Conservation (phyloP, 2,329 filamentous ascomycete species). For the Eutypella sp. region DNA sequence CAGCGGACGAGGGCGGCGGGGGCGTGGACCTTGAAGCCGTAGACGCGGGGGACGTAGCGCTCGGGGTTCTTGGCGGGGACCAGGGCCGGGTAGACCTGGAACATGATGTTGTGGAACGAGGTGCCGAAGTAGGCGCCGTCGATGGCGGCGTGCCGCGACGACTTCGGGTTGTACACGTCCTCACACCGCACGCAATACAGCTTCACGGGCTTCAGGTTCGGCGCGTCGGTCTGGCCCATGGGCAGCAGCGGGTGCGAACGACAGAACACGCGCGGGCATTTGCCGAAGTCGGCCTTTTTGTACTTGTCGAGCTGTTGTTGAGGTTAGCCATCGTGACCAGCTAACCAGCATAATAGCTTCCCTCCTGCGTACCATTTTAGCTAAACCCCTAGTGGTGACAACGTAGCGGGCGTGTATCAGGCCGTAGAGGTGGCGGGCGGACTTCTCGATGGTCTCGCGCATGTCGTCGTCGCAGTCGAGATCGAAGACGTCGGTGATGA, state of each 20-base stretch:
- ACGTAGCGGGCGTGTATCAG: conserved; percentile 95
- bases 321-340: not conserved
- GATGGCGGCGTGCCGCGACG: conserved; percentile 84
- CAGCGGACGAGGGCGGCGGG: conserved; percentile 82
- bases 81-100: conserved; percentile 93
- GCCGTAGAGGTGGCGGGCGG: conserved; percentile 89
- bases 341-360: not conserved
- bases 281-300: conserved; percentile 96
- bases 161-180: conserved; percentile 98
- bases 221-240: conserved; percentile 87
- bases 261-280: conserved; percentile 95
- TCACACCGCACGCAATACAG: conserved; percentile 97
- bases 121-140: conserved; percentile 98
- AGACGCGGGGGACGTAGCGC: conserved; percentile 84
- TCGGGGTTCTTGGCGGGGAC: conserved; percentile 80
- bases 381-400: conserved; percentile 86
- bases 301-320: conserved; percentile 89
- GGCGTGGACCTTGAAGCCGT: conserved; percentile 93
- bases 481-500: conserved; percentile 97
- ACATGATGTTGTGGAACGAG: conserved; percentile 97
- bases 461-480: conserved; percentile 98
- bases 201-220: conserved; percentile 86
- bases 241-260: conserved; percentile 88
- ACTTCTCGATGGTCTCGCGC: conserved; percentile 97
- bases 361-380: conserved; percentile 75